phyloP scores from a whole-genome alignment of 2,329 filamentous ascomycete species.

The Sarocladium oryzae region DNA sequence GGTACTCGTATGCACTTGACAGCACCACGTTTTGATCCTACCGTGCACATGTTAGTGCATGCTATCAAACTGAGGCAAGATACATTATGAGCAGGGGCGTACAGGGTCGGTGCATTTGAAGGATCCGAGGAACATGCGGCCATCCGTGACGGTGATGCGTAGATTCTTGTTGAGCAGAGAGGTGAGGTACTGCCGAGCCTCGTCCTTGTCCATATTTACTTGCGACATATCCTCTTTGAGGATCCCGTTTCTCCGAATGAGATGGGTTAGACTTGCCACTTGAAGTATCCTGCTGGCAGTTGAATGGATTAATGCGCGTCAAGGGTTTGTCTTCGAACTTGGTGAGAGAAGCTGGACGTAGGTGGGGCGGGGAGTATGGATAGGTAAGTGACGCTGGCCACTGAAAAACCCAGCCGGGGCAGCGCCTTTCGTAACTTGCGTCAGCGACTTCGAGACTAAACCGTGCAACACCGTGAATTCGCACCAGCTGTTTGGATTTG shows the following conservation, averaged over 20 bases:
- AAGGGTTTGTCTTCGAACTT: too few species aligned
- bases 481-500: background rate
- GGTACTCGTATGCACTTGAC: conserved; percentile 81
- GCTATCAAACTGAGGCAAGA: background rate
- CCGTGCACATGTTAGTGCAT: background rate
- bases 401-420: too few species aligned
- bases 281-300: too few species aligned
- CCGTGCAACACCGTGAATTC: conserved; percentile 3
- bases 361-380: conserved; percentile 1
- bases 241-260: background rate
- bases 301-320: background rate
- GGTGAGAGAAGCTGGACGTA: background rate
- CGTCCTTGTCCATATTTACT: conserved; percentile 38
- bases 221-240: background rate
- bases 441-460: conserved; percentile 4
- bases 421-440: too few species aligned
- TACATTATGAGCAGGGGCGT: conserved; percentile 23
- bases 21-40: conserved; percentile 88
- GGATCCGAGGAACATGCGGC: conserved; percentile 79
- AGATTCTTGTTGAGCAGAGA: conserved; percentile 73
- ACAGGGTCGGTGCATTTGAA: conserved; percentile 96
- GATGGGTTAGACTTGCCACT: too few species aligned
- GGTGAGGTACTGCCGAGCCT: conserved; percentile 49
- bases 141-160: conserved; percentile 73
- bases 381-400: background rate